Percentiles rank a stretch among this genome's conserved stretches.
Conservation (phyloP, 768 basidiomycete genomes). For the Wakefieldia striispora region DNA sequence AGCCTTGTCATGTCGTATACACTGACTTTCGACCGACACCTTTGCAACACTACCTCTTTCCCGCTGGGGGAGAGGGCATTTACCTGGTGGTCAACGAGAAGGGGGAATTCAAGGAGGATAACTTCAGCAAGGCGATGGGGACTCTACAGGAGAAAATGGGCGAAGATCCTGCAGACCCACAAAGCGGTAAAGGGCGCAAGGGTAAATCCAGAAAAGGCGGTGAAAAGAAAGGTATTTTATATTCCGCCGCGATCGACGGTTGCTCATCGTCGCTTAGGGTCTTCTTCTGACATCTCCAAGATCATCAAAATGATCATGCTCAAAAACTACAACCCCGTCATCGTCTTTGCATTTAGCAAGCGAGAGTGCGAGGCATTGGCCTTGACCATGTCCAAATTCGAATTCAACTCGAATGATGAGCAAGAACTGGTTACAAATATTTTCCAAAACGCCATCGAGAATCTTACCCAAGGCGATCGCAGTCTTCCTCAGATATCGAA, state of each 20-base stretch:
- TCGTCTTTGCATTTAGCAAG: slow-evolving; percentile 98
- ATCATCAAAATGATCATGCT: slow-evolving; percentile 98
- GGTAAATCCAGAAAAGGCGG: slow-evolving; percentile 95
- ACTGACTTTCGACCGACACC: slow-evolving; percentile 99
- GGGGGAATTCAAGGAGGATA: slow-evolving; percentile 94
- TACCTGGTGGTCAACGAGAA: slow-evolving; percentile 99
- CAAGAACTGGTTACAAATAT: slow-evolving; percentile 83
- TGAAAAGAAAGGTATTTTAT: slow-evolving; percentile 71
- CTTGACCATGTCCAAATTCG: slow-evolving; percentile 88
- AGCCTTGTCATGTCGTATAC: slow-evolving; percentile 98
- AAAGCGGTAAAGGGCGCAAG: slow-evolving; percentile 81
- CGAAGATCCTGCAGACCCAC: slow-evolving; percentile 90
- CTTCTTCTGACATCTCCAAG: slow-evolving; percentile 93
- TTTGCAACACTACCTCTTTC: slow-evolving; percentile 97
- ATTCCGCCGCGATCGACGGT: not conserved
- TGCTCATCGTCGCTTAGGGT: slow-evolving; percentile 46
- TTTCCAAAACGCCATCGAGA: slow-evolving; percentile 93
- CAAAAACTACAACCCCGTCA: slow-evolving; percentile 97
- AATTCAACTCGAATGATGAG: slow-evolving; percentile 92
- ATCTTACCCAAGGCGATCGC: slow-evolving; percentile 81
- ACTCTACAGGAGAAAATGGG: slow-evolving; percentile 80
- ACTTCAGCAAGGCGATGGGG: slow-evolving; percentile 97
- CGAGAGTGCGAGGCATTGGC: slow-evolving; percentile 96
- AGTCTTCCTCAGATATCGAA: slow-evolving; percentile 92
- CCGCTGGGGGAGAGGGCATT: slow-evolving; percentile 94